Evolutionary conservation across 1,139 yeast genomes (phyloP), one percentile per base, ranked within the genome.

Genomic region (Yamadazyma buinensis): DNA sequence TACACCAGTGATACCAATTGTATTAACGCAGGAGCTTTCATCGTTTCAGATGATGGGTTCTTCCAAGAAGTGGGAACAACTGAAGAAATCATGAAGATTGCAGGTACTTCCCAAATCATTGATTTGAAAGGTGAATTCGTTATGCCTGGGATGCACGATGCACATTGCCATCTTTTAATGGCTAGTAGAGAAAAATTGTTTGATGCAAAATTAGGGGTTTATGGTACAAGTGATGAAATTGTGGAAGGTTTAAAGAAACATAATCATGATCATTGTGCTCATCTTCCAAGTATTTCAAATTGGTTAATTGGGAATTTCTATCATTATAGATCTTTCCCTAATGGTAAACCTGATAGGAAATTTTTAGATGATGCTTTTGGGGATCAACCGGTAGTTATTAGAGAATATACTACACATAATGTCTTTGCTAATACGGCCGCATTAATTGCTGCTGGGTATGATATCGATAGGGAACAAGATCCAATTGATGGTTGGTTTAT

Each of bases 71-170:
- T 49, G 21, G 54, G 54, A 15, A 33, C 49, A 22, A 40, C 48
- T 8, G 42, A 36, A n/a, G 50, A 39, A 24, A 37, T 49, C 29
- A 26, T 36, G 12, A 31, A 26, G 11, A 26, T 39, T 8, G 44
- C 47, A n/a, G 25, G 34, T 12, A 39, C 27, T 11, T 9, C 28
- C 13, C 29, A 32, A 25, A 42, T 46, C 7, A 43, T 49, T 22
- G 54, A 49, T 30, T 40, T 49, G 13, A 41, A 49, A 29, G 51
- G 52, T 11, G 41, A 49, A 35, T 49, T 48, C 29, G 49, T 48
- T 18, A 47, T 49, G 52, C 54, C 54, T 12, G 54, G 54, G 8
- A 47, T 49, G 51, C 54, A 49, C 34, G 54, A 49, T 38, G 54
- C 54, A 26, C 54, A 51, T 40, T 35, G 43, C 40, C 45, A 44